Evolutionary conservation across 148 eudicot genomes (phyloP).

Genomic region (Chenopodium formosanum): DNA sequence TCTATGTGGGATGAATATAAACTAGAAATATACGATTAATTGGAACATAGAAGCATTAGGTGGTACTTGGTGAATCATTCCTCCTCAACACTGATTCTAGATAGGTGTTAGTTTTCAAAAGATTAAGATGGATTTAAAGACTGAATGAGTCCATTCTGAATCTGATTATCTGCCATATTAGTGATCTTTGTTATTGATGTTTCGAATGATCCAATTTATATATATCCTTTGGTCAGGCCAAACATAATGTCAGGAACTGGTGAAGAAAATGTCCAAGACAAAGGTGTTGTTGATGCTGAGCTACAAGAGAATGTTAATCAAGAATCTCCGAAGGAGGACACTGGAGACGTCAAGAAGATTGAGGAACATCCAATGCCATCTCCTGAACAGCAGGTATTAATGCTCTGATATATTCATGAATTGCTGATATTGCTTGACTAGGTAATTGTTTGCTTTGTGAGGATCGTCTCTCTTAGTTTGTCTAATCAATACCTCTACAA

Average conservation of each 20-base stretch:
- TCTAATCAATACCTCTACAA: background rate
- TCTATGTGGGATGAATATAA: background rate
- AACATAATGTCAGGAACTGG: slow-evolving; percentile 36
- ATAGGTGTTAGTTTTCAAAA: background rate
- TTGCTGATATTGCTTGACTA: background rate
- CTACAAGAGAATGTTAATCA: slow-evolving; percentile 22
- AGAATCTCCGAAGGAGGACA: slow-evolving; percentile 32
- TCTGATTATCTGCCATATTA: background rate
- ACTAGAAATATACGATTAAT: background rate
- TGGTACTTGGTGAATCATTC: background rate
- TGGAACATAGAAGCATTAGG: background rate
- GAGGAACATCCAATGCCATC: slow-evolving; percentile 43
- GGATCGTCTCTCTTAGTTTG: background rate
- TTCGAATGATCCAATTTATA: background rate
- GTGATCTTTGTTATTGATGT: background rate
- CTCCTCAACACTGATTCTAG: background rate
- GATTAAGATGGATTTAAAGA: background rate
- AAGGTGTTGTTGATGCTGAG: slow-evolving; percentile 20
- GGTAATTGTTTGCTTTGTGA: background rate
- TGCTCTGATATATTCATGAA: background rate
- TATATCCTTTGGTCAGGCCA: slow-evolving; percentile 14
- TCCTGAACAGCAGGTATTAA: slow-evolving; percentile 44
- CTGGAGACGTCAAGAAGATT: slow-evolving; percentile 13
- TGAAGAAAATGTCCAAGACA: slow-evolving; percentile 27
- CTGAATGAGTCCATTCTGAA: background rate